These are phyloP conservation scores for Penicillium canescens DNA, from an alignment of 495 filamentous ascomycete genomes.

Conservation along the genomic window DNA sequence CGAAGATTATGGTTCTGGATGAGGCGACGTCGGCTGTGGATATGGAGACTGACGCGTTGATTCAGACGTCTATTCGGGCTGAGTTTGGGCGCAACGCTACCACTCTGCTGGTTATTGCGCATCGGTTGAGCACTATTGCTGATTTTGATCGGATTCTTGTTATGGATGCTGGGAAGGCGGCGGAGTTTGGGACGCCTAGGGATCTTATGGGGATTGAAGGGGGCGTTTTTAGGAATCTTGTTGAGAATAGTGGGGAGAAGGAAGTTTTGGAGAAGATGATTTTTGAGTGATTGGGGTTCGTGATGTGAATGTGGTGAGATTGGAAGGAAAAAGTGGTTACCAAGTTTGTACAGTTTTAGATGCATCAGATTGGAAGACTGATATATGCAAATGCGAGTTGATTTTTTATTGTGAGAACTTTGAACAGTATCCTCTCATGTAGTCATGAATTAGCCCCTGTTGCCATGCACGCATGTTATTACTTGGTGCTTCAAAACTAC, in stretches of 20 bases:
- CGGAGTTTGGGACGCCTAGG: conserved; percentile 70
- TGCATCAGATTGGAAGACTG: not conserved
- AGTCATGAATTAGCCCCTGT: too few species aligned
- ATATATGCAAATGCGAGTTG: not conserved
- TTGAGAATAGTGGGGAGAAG: conserved; percentile 73
- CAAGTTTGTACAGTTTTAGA: too few species aligned
- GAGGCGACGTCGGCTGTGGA: conserved; percentile 90
- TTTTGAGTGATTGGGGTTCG: conserved; percentile 5
- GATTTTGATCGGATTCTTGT: conserved; percentile 87
- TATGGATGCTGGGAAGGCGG: conserved; percentile 70
- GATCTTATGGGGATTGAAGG: conserved; percentile 61
- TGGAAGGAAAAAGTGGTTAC: too few species aligned
- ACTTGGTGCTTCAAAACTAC: too few species aligned
- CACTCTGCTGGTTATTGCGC: conserved; percentile 84
- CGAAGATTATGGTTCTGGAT: conserved; percentile 85
- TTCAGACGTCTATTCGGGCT: conserved; percentile 78
- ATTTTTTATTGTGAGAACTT: too few species aligned
- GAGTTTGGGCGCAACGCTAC: conserved; percentile 69
- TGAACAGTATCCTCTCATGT: too few species aligned
- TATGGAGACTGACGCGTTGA: conserved; percentile 79
- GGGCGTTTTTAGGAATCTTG: conserved; percentile 69
- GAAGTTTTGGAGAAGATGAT: conserved; percentile 59
- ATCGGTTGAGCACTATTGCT: conserved; percentile 81
- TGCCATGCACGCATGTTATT: too few species aligned
- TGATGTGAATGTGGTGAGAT: too few species aligned